Percentiles rank a stretch among this genome's conserved stretches.
These are phyloP conservation scores for Oryza glaberrima DNA, from an alignment of 176 grass and related monocot genomes.

Conservation along the genomic window DNA sequence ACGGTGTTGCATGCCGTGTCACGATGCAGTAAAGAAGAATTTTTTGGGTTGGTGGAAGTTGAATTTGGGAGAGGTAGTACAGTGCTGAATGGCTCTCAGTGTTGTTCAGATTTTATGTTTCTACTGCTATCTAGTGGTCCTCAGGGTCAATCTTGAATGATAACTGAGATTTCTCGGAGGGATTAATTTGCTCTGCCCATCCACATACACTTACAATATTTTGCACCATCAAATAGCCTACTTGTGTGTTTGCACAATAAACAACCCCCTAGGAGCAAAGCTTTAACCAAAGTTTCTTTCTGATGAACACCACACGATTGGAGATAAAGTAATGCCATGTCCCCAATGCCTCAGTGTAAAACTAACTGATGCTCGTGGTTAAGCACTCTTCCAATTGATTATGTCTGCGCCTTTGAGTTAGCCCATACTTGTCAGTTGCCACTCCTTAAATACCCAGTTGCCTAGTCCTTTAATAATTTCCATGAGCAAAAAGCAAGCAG, in stretches of 20 bases:
- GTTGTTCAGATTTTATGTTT: not conserved
- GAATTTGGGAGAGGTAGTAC: slow-evolving; percentile 7
- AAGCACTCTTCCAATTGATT: not conserved
- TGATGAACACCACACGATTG: not conserved
- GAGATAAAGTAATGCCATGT: slow-evolving; percentile 23
- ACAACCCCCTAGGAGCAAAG: not conserved
- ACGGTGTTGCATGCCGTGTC: not conserved
- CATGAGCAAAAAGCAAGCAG: not conserved
- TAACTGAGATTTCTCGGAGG: not conserved
- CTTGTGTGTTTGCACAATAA: not conserved
- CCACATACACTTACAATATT: not conserved
- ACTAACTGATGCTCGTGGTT: slow-evolving; percentile 20
- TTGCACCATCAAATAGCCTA: not conserved
- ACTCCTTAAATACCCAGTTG: not conserved
- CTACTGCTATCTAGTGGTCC: not conserved
- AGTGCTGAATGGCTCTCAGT: not conserved
- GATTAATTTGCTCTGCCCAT: not conserved
- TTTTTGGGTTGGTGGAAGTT: slow-evolving; percentile 2
- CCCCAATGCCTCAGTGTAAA: slow-evolving; percentile 30
- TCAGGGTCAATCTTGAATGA: not conserved
- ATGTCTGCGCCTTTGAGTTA: not conserved
- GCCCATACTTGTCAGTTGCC: slow-evolving; percentile 11
- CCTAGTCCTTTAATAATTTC: not conserved
- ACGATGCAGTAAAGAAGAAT: slow-evolving; percentile 34
- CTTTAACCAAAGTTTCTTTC: slow-evolving; percentile 17